Evolutionary conservation across 768 basidiomycete genomes (phyloP).

Genomic region (Kwoniella newhampshirensis): DNA sequence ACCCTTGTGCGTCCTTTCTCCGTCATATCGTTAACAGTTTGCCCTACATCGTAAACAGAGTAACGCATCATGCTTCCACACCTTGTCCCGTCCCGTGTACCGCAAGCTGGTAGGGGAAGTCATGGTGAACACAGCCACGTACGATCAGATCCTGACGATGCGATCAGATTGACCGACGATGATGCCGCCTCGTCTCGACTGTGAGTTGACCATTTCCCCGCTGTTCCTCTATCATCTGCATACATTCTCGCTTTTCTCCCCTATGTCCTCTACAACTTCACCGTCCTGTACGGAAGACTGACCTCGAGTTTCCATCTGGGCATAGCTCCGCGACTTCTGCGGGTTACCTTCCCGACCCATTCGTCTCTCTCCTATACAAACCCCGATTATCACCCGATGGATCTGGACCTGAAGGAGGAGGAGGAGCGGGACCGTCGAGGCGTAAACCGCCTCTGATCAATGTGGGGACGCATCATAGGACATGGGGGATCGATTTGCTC

Average conservation of each 20-base stretch:
- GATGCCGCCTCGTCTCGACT: conserved; percentile 53
- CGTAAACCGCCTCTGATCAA: conserved; percentile 81
- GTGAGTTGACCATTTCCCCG: conserved; percentile 32
- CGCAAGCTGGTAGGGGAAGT: background rate
- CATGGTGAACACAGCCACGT: too few relatives aligned
- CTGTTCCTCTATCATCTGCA: background rate
- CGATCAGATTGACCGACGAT: conserved; percentile 51
- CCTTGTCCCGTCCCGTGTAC: background rate
- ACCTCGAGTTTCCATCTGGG: background rate
- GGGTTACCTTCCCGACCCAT: conserved; percentile 78
- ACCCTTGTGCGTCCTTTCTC: too few relatives aligned
- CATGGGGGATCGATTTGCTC: conserved; percentile 73
- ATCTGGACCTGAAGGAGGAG: conserved; percentile 58
- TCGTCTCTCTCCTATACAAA: conserved; percentile 66
- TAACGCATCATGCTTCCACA: conserved; percentile 3
- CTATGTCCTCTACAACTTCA: background rate
- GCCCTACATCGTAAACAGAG: background rate
- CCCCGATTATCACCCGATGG: conserved; percentile 51
- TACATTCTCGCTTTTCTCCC: background rate
- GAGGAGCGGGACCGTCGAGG: background rate
- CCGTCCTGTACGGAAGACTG: background rate
- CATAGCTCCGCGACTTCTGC: conserved; percentile 70
- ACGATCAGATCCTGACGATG: conserved; percentile 40
- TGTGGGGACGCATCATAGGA: conserved; percentile 85
- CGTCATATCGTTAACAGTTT: too few relatives aligned